Conservation (phyloP, 2,329 filamentous ascomycete genomes). For the Beauveria sp. region DNA sequence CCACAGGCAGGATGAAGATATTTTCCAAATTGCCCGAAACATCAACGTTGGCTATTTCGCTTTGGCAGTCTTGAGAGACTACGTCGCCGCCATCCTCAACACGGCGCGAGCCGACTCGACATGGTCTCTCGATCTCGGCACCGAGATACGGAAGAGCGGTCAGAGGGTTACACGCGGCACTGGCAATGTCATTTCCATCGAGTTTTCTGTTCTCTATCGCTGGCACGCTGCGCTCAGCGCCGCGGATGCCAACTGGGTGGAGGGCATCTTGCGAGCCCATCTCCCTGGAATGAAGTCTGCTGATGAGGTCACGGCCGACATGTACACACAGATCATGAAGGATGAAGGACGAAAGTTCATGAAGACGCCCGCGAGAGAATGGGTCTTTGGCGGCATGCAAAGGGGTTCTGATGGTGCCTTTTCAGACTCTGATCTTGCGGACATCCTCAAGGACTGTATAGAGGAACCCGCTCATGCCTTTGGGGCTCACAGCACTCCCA, state of each 20-base stretch:
- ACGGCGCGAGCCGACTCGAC: conserved; percentile 20
- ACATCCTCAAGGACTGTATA: background rate
- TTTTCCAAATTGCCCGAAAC: conserved; percentile 35
- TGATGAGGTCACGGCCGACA: background rate
- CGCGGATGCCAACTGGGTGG: background rate
- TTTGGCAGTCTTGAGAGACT: conserved; percentile 45
- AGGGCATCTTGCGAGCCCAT: background rate
- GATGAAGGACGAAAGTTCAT: background rate
- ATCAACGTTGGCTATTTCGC: conserved; percentile 45
- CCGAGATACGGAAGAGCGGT: background rate
- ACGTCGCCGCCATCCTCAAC: conserved; percentile 45
- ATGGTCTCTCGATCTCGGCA: conserved; percentile 21
- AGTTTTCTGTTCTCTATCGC: background rate
- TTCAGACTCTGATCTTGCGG: background rate
- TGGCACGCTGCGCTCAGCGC: background rate
- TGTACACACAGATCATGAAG: background rate
- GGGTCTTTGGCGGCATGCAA: background rate
- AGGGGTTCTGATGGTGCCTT: background rate
- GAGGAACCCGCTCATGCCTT: background rate
- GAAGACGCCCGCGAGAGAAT: background rate
- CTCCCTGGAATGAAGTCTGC: background rate
- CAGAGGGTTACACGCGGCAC: background rate
- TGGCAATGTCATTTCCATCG: background rate
- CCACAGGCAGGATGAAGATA: conserved; percentile 21
- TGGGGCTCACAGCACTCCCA: background rate